Percentiles rank a stretch among this genome's conserved stretches.
phyloP scores from a whole-genome alignment of 75 land plant genomes.

The Pinus taeda region DNA sequence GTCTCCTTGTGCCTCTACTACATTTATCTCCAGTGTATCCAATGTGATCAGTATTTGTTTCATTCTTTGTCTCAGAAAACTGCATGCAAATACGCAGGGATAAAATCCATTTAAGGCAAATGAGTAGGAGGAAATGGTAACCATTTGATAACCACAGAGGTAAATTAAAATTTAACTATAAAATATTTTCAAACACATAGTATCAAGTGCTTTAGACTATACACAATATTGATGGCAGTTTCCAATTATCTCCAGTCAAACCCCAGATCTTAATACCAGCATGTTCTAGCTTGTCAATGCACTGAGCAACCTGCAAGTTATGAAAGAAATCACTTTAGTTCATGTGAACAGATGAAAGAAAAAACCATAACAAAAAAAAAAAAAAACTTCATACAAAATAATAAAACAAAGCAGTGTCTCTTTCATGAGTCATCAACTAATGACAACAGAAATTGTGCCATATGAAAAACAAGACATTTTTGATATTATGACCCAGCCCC shows the following conservation, averaged over 20 bases:
- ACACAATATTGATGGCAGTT: constrained; percentile 96
- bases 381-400: constrained; percentile 15
- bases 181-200: background rate
- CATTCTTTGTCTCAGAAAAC: constrained; percentile 95
- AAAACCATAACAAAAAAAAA: constrained; percentile 11
- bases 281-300: constrained; percentile 81
- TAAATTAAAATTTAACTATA: background rate
- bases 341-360: too few species aligned
- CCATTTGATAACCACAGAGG: background rate
- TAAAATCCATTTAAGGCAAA: constrained; percentile 2
- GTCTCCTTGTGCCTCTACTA: constrained; percentile 54
- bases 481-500: constrained; percentile 42
- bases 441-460: background rate
- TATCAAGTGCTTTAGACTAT: background rate
- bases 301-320: constrained; percentile 61
- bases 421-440: background rate
- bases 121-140: constrained; percentile 1
- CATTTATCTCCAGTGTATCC: constrained; percentile 51
- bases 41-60: constrained; percentile 76
- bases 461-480: background rate
- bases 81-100: constrained; percentile 78
- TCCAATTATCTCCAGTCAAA: constrained; percentile 93
- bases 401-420: background rate
- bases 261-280: constrained; percentile 92
- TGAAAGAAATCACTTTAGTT: background rate